Evolutionary conservation across 306 rosid species (phyloP).

Genomic region (Heteromeles arbutifolia): DNA sequence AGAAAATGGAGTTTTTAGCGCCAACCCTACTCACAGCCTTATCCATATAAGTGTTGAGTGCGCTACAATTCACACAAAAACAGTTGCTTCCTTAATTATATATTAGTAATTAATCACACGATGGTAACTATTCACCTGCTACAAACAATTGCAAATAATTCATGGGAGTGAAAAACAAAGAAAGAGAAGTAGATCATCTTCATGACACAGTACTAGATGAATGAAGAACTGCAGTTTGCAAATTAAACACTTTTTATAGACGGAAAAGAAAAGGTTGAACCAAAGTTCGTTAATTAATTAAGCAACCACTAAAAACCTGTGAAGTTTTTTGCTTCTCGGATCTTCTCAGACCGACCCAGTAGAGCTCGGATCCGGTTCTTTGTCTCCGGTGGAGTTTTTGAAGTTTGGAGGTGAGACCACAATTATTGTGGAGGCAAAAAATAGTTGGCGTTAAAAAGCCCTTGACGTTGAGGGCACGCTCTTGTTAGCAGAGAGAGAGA

Average conservation of each 20-base stretch:
- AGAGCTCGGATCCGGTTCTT: constrained; percentile 5
- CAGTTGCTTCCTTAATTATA: background rate
- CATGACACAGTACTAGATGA: background rate
- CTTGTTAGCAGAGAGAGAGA: background rate
- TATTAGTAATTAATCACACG: background rate
- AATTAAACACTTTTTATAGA: background rate
- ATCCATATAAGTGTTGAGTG: background rate
- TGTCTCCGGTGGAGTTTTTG: background rate
- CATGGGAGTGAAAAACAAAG: background rate
- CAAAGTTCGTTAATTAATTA: background rate
- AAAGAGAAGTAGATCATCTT: background rate
- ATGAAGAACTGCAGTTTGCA: background rate
- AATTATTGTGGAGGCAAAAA: constrained; percentile 29
- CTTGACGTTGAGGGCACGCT: constrained; percentile 11
- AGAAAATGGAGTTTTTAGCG: background rate
- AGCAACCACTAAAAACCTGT: background rate
- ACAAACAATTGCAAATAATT: background rate
- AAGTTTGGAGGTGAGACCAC: background rate
- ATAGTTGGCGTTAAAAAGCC: constrained; percentile 15
- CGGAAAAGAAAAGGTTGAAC: background rate
- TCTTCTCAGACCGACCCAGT: constrained; percentile 10
- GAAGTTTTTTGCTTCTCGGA: constrained; percentile 2
- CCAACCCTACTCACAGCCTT: background rate
- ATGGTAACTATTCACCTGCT: background rate
- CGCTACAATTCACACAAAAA: background rate